Base-by-base conservation (phyloP, 352 stramenopile species). In the Pilasporangium apinafurcum region DNA sequence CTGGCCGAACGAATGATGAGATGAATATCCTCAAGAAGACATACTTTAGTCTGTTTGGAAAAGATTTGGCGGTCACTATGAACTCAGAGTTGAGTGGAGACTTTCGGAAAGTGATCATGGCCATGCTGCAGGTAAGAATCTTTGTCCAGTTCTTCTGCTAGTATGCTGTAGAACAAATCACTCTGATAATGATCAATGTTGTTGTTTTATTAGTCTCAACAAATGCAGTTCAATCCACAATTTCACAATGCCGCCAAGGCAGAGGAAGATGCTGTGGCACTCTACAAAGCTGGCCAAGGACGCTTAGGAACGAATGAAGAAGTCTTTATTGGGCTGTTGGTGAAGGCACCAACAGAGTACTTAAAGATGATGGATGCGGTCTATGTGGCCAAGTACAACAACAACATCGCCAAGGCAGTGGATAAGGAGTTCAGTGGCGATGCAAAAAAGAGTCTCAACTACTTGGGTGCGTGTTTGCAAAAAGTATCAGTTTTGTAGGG, bases 351-450 rank as follows among this genome's bases (percentile, higher is more conserved):
- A 22, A 53, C 76, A 5, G 66, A 86, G 37, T 78, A 71, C 32
- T 55, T 92, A 32, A 65, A 63, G 37, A 75, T 84, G 56, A 61
- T 92, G 39, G 65, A 92, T 54, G 57, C 62, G 0, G 79, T 76
- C 31, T 92, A 92, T 47, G 60, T 79, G 27, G 57, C 60, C 54
- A 86, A 89, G 68, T 83, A 89, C 62, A 82, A 68, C 54, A 83
- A 89, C 55, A 82, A 82, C 44, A 82, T 92, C 37, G 62, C 59
- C 20, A 83, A 85, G 42, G 79, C 79, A 3, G 58, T 92, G 7
- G 69, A 92, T 27, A 89, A 83, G 49, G 79, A 92, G 54, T 92
- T 92, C 37, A 86, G 76, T 26, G 79, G 79, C 5, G 70, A 88
- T 38, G 79, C 79, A 28, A 84, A 86, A 61, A 73, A 68, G 27